phyloP scores from a whole-genome alignment of 2,329 filamentous ascomycete genomes.

The Gyromitra esculenta region DNA sequence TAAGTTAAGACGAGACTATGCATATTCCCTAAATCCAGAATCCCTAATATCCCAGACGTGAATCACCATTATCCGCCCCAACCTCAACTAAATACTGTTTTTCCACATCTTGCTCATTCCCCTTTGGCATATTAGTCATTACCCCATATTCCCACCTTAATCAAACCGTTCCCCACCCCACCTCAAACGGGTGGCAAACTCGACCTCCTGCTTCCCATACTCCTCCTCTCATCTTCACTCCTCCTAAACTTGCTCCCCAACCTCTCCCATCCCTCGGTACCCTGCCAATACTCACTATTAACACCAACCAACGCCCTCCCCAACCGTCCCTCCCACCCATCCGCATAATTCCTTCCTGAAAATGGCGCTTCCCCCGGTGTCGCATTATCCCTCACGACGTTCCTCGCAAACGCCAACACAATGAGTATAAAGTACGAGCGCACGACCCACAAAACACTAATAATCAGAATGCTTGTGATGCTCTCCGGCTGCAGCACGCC shows the following conservation, averaged over 20 bases:
- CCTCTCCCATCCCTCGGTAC: constrained; percentile 54
- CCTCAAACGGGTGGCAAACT: constrained; percentile 35
- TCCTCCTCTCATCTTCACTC: constrained; percentile 55
- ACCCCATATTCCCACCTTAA: constrained; percentile 10
- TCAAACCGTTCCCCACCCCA: constrained; percentile 2
- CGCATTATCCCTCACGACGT: constrained; percentile 72
- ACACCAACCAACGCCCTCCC: constrained; percentile 81
- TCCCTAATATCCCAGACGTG: background rate
- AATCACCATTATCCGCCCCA: constrained; percentile 2
- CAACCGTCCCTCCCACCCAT: constrained; percentile 80
- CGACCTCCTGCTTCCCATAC: constrained; percentile 43
- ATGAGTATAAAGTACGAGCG: constrained; percentile 85
- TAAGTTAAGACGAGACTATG: background rate
- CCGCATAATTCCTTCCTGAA: constrained; percentile 72
- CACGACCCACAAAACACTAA: constrained; percentile 76
- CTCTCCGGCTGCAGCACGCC: constrained; percentile 73
- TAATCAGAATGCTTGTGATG: constrained; percentile 80
- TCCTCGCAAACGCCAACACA: constrained; percentile 82
- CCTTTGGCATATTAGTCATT: constrained; percentile 43
- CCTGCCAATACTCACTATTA: constrained; percentile 77
- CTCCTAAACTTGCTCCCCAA: constrained; percentile 55
- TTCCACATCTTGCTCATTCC: constrained; percentile 22
- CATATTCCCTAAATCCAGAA: constrained; percentile 5
- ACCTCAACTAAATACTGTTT: background rate
- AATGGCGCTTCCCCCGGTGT: constrained; percentile 60